A percentile compares a stretch with the other conserved stretches of the same genome.
Evolutionary conservation across 176 grass and related monocot genomes (phyloP).

Genomic region (Hordeum marinum): DNA sequence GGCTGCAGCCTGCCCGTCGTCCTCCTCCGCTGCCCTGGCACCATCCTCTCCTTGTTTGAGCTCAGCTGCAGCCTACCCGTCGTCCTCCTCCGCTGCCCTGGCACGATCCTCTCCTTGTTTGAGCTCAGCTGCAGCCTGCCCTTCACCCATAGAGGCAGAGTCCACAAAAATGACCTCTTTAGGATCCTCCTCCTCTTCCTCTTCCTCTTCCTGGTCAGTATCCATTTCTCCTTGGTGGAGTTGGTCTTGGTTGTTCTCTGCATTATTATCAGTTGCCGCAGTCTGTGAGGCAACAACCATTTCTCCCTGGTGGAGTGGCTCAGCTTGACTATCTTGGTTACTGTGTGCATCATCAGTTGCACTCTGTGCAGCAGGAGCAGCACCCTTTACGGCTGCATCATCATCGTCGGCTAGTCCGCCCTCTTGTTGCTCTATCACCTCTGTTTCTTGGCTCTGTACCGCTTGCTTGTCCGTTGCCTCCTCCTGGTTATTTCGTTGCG

Average conservation of each 20-base stretch:
- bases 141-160: background rate
- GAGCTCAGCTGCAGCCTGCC: too few species aligned
- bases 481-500: background rate
- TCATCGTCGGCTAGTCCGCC: background rate
- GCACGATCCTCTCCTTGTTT: too few species aligned
- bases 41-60: background rate
- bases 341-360: background rate
- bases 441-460: background rate
- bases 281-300: background rate
- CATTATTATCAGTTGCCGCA: background rate
- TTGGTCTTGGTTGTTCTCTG: background rate
- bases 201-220: background rate
- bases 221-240: background rate
- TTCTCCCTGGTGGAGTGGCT: background rate
- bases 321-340: background rate
- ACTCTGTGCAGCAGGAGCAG: background rate
- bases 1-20: background rate
- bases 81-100: too few species aligned
- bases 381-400: background rate
- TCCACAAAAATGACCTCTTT: slow-evolving; percentile 2
- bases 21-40: background rate
- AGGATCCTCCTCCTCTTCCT: background rate
- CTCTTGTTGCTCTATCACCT: background rate
- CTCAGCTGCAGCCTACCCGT: background rate
- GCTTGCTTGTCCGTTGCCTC: background rate